phyloP scores from a whole-genome alignment of 2,329 filamentous ascomycete species.

The Colletotrichum sp. region DNA sequence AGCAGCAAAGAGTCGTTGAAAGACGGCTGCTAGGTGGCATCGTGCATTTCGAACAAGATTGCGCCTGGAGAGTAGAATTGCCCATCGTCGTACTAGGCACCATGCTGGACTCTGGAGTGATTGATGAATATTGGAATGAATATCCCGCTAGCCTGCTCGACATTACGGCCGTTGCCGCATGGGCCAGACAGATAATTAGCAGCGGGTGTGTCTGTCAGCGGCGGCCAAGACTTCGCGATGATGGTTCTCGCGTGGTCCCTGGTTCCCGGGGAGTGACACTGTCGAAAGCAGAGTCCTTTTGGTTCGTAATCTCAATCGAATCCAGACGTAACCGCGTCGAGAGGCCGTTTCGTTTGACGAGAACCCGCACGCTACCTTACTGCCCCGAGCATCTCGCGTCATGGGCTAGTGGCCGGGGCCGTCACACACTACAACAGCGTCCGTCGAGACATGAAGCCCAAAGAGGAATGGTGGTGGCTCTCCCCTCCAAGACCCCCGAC shows the following conservation, averaged over 20 bases:
- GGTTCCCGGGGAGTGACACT: background rate
- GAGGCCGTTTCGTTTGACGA: constrained; percentile 11
- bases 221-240: background rate
- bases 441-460: constrained; percentile 21
- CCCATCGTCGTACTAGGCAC: background rate
- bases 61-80: background rate
- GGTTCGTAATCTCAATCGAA: constrained; percentile 5
- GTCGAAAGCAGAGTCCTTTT: background rate
- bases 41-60: background rate
- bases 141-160: background rate
- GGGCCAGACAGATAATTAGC: background rate
- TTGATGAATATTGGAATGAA: background rate
- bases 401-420: background rate
- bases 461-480: constrained; percentile 22
- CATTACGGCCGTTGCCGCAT: constrained; percentile 12
- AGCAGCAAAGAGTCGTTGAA: background rate
- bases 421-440: background rate
- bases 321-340: background rate
- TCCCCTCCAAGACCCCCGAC: background rate
- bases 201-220: background rate
- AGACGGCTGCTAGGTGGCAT: background rate
- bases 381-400: background rate
- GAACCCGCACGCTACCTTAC: background rate
- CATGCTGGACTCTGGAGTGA: background rate
- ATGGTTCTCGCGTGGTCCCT: background rate